Percentiles rank a stretch among this genome's conserved stretches.
Conservation (phyloP, 1,139 yeast species). For the Magnusiomyces paraingens region DNA sequence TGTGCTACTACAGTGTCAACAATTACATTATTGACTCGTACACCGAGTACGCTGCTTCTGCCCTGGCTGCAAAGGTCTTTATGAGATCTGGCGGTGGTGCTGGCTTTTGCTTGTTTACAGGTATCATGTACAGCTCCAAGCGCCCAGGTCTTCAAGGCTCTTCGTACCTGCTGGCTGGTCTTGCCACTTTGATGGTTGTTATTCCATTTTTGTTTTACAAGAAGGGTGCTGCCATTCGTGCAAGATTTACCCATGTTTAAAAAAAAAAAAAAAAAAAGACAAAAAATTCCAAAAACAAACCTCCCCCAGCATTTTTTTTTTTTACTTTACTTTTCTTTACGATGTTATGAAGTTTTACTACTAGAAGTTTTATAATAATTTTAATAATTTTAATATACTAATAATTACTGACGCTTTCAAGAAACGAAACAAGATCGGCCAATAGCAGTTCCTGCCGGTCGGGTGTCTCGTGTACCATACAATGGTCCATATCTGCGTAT, state of each 20-base stretch:
- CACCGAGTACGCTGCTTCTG: slow-evolving; percentile 83
- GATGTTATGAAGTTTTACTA: no score
- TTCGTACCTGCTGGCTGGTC: slow-evolving; percentile 73
- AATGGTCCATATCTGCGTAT: neutral
- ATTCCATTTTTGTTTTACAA: slow-evolving; percentile 74
- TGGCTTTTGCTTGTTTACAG: slow-evolving; percentile 73
- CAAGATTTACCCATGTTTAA: slow-evolving; percentile 35
- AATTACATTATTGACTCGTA: slow-evolving; percentile 86
- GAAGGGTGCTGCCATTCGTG: slow-evolving; percentile 61
- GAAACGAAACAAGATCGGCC: neutral
- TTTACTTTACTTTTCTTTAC: no score
- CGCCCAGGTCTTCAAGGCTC: slow-evolving; percentile 77
- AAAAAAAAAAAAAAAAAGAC: neutral
- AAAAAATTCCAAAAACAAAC: neutral
- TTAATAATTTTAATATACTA: no score
- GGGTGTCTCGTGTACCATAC: slow-evolving; percentile 2
- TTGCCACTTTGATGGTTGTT: slow-evolving; percentile 73
- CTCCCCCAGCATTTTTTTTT: no score
- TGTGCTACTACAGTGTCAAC: slow-evolving; percentile 78
- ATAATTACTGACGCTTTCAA: neutral
- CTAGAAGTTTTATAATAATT: no score
- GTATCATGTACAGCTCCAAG: slow-evolving; percentile 58
- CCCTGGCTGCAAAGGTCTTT: slow-evolving; percentile 84
- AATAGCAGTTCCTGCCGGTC: neutral
- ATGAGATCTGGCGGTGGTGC: slow-evolving; percentile 84